phyloP scores from a whole-genome alignment of 371 early-diverging fungal genomes.

The Actinomortierella ambigua region DNA sequence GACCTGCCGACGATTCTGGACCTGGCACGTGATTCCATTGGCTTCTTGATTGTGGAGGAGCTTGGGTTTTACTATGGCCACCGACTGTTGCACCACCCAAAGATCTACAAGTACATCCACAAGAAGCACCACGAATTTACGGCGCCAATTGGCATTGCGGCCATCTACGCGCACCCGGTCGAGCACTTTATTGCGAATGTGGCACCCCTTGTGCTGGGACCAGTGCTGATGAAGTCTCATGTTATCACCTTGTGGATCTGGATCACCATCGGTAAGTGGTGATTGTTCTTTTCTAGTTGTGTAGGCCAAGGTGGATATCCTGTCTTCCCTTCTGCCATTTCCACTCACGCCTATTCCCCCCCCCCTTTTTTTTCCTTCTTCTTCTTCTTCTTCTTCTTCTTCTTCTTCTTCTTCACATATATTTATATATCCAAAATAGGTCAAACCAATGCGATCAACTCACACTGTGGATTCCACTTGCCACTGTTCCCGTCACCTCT shows the following conservation, averaged over 20 bases:
- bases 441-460: slow-evolving; percentile 63
- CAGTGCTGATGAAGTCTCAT: slow-evolving; percentile 57
- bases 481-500: slow-evolving; percentile 55
- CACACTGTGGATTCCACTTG: slow-evolving; percentile 67
- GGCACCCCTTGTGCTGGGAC: slow-evolving; percentile 57
- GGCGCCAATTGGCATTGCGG: slow-evolving; percentile 62
- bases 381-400: neutral
- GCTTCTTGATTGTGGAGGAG: slow-evolving; percentile 61
- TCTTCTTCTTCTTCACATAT: neutral
- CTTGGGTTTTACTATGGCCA: slow-evolving; percentile 64
- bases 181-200: slow-evolving; percentile 59
- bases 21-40: slow-evolving; percentile 49
- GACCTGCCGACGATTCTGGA: slow-evolving; percentile 30
- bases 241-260: slow-evolving; percentile 56
- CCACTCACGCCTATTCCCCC: neutral
- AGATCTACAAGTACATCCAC: slow-evolving; percentile 57
- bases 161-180: slow-evolving; percentile 62
- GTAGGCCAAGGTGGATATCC: too few relatives aligned
- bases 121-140: slow-evolving; percentile 67
- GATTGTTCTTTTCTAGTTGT: too few relatives aligned
- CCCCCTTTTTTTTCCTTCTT: neutral
- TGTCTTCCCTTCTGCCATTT: slow-evolving; percentile 9
- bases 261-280: slow-evolving; percentile 51
- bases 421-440: slow-evolving; percentile 10
- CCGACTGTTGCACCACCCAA: slow-evolving; percentile 56